Conservation (phyloP, 495 filamentous ascomycete genomes). For the Podospora sp. region DNA sequence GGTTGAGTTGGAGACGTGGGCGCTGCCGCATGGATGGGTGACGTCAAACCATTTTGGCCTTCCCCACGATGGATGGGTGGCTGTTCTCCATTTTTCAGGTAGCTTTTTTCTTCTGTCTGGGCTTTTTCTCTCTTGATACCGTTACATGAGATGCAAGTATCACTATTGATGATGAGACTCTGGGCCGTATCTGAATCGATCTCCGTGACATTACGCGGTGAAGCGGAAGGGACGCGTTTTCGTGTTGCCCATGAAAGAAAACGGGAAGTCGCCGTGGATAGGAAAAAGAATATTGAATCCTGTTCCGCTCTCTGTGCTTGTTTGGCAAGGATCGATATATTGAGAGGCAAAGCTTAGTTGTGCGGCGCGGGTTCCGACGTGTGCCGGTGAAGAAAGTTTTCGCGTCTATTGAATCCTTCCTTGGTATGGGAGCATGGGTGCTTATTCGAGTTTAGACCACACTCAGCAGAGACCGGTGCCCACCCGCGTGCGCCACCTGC, state of each 20-base stretch:
- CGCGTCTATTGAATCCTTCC: not conserved
- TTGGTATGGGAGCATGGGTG: not conserved
- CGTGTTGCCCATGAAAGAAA: not conserved
- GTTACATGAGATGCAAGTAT: conserved; percentile 9
- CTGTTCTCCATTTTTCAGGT: not conserved
- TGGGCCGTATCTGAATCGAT: not conserved
- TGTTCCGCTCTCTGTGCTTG: not conserved
- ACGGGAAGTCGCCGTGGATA: not conserved
- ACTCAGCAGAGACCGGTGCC: not conserved
- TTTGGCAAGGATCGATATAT: not conserved
- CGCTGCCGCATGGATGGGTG: not conserved
- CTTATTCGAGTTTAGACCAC: not conserved
- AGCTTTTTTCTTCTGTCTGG: not conserved
- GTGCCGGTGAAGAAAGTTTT: not conserved
- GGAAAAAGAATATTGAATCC: not conserved
- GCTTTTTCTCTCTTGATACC: conserved; percentile 3
- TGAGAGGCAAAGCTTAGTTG: not conserved
- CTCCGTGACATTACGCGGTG: not conserved
- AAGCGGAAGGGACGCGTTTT: not conserved
- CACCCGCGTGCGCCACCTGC: not conserved
- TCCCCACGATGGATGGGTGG: not conserved
- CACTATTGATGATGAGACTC: not conserved
- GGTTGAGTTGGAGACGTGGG: not conserved
- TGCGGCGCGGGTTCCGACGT: not conserved
- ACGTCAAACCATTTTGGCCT: not conserved